A percentile compares a stretch with the other conserved stretches of the same genome.
These are phyloP conservation scores for Exophiala phaeomuriformis DNA, from an alignment of 2,329 filamentous ascomycete species.

Conservation along the genomic window DNA sequence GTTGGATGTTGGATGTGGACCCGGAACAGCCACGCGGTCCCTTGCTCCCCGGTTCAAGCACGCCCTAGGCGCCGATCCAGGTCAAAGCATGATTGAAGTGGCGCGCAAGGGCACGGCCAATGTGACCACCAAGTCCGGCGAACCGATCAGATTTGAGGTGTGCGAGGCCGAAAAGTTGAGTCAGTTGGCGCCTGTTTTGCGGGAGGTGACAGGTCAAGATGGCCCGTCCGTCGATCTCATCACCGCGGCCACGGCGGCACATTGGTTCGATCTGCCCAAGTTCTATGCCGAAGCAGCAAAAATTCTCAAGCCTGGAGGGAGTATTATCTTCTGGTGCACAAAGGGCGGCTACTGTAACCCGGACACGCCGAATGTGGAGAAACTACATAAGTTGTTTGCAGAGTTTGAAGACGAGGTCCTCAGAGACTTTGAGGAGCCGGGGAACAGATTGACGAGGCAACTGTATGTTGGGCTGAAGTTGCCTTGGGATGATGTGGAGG, in stretches of 20 bases:
- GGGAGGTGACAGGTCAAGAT: slow-evolving; percentile 29
- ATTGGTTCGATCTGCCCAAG: slow-evolving; percentile 51
- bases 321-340: slow-evolving; percentile 46
- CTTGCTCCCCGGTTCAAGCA: slow-evolving; percentile 43
- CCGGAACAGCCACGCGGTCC: slow-evolving; percentile 44
- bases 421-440: slow-evolving; percentile 35
- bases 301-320: slow-evolving; percentile 48
- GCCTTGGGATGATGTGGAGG: slow-evolving; percentile 41
- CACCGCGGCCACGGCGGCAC: slow-evolving; percentile 45
- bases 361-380: slow-evolving; percentile 36
- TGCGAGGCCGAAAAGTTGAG: slow-evolving; percentile 43
- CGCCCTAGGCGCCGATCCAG: slow-evolving; percentile 47
- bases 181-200: slow-evolving; percentile 25
- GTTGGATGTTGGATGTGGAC: slow-evolving; percentile 53
- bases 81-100: slow-evolving; percentile 47
- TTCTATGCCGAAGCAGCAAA: slow-evolving; percentile 46
- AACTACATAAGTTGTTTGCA: slow-evolving; percentile 39
- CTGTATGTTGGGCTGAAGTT: slow-evolving; percentile 41
- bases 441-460: slow-evolving; percentile 38
- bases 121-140: slow-evolving; percentile 23
- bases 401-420: slow-evolving; percentile 36
- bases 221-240: slow-evolving; percentile 42
- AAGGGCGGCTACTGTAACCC: slow-evolving; percentile 29
- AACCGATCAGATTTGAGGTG: slow-evolving; percentile 38
- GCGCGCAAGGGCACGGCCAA: slow-evolving; percentile 36